Percentiles rank a stretch among this genome's conserved stretches.
These are phyloP conservation scores for Suhomyces xylopsoci DNA, from an alignment of 805 yeast genomes.

Conservation along the genomic window DNA sequence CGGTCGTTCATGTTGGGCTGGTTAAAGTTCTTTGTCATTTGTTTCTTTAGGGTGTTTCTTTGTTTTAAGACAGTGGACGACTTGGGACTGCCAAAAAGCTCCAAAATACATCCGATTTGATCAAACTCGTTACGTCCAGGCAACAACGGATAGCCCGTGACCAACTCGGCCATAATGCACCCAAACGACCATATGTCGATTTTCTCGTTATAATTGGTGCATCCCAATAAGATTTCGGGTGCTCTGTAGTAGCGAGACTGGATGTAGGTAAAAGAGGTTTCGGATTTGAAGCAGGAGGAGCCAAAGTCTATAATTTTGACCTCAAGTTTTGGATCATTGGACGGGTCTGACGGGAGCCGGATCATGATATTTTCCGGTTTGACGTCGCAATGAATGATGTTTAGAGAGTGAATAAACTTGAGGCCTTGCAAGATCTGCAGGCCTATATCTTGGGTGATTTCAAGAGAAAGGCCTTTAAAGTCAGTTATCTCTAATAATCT, in stretches of 20 bases:
- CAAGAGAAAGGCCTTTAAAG: conserved; percentile 48
- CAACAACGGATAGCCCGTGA: conserved; percentile 38
- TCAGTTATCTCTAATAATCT: conserved; percentile 51
- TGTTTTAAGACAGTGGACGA: conserved; percentile 36
- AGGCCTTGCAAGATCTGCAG: conserved; percentile 59
- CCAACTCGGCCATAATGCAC: conserved; percentile 39
- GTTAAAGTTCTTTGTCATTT: conserved; percentile 7
- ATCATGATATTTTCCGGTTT: conserved; percentile 84
- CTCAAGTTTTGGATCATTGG: conserved; percentile 1
- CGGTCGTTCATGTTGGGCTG: conserved; percentile 26
- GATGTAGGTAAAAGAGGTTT: conserved; percentile 48
- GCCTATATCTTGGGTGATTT: conserved; percentile 44
- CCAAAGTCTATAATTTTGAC: conserved; percentile 84
- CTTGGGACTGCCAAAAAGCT: conserved; percentile 48
- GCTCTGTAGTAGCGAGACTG: conserved; percentile 74
- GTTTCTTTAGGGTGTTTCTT: conserved; percentile 33
- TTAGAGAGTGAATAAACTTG: conserved; percentile 51
- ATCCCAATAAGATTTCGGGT: conserved; percentile 70
- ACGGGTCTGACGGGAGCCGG: conserved; percentile 23
- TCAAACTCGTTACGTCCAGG: conserved; percentile 51
- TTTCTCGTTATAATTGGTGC: conserved; percentile 50
- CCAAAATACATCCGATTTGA: conserved; percentile 41
- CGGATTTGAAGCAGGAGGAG: conserved; percentile 48
- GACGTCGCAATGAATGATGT: conserved; percentile 77
- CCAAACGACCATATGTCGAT: conserved; percentile 54